Conservation (phyloP, 208 protist genomes). For the Giardia muris region DNA sequence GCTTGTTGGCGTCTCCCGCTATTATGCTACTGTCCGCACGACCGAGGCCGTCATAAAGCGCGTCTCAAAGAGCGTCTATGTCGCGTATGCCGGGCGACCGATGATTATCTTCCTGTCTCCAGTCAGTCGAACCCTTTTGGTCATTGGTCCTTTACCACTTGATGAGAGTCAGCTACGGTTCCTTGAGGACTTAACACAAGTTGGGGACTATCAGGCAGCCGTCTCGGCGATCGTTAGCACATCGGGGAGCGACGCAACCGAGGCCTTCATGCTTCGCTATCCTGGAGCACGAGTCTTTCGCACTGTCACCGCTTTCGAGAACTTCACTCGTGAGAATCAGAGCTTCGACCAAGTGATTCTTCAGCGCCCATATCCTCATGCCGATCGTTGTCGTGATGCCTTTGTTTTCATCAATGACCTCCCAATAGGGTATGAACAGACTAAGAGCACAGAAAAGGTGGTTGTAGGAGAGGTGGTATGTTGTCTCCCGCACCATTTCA, state of each 20-base stretch:
- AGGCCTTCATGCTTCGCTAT: not conserved
- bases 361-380: not conserved
- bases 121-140: not conserved
- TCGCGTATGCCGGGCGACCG: not conserved
- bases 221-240: not conserved
- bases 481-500: not conserved
- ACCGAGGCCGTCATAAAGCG: not conserved
- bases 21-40: not conserved
- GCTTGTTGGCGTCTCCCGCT: not conserved
- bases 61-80: not conserved
- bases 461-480: not conserved
- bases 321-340: not conserved
- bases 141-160: not conserved
- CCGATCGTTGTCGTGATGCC: not conserved
- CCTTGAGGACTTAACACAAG: not conserved
- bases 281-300: not conserved
- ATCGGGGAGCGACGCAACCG: not conserved
- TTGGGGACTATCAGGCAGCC: not conserved
- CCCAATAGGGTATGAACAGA: not conserved
- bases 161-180: not conserved
- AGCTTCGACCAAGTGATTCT: not conserved
- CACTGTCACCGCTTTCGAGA: not conserved
- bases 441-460: not conserved
- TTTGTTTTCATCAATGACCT: not conserved
- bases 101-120: conserved; percentile 10